Evolutionary conservation across 129 eudicot genomes (phyloP).

Genomic region (Gnaphalium uliginosum): DNA sequence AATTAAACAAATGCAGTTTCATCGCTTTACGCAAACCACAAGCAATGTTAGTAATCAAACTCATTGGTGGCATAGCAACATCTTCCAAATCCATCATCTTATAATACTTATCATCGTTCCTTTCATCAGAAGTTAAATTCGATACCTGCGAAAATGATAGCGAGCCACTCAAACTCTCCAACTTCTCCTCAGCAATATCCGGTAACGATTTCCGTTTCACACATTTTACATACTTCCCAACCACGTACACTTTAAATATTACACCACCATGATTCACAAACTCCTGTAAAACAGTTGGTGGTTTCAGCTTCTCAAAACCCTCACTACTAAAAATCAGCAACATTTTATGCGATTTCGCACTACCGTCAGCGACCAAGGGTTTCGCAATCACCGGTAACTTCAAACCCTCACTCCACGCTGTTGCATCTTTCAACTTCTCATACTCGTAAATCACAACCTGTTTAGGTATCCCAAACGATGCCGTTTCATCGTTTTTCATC

Average conservation of each 20-base stretch:
- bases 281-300: constrained; percentile 77
- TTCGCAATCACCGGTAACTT: constrained; percentile 81
- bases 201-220: constrained; percentile 83
- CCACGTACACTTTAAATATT: constrained; percentile 85
- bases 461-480: constrained; percentile 66
- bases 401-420: constrained; percentile 43
- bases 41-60: constrained; percentile 48
- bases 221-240: constrained; percentile 71
- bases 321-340: constrained; percentile 52
- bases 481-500: constrained; percentile 6
- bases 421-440: constrained; percentile 30
- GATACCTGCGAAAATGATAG: constrained; percentile 76
- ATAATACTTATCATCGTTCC: constrained; percentile 47
- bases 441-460: constrained; percentile 61
- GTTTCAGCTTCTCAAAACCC: constrained; percentile 54
- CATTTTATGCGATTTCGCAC: constrained; percentile 85
- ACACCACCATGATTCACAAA: constrained; percentile 89
- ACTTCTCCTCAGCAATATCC: constrained; percentile 62
- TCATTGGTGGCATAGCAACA: constrained; percentile 47
- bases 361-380: constrained; percentile 81
- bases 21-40: constrained; percentile 45
- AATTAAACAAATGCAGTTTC: constrained; percentile 60
- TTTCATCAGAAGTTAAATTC: constrained; percentile 45
- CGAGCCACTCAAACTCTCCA: constrained; percentile 47
- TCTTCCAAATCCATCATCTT: constrained; percentile 56